These are phyloP conservation scores for Combretum micranthum DNA, from an alignment of 345 rosid species.

Conservation along the genomic window DNA sequence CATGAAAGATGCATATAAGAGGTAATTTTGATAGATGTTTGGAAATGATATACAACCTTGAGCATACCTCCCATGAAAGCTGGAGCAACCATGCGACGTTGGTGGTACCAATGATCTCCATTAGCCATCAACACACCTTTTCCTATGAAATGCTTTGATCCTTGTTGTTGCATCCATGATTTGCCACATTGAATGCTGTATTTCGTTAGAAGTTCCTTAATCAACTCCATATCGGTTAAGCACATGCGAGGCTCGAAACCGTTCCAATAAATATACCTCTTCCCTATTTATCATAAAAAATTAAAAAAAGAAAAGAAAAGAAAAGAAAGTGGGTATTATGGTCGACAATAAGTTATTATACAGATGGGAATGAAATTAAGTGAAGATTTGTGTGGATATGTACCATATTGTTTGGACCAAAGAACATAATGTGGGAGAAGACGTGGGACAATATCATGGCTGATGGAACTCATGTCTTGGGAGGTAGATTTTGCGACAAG, in stretches of 20 bases:
- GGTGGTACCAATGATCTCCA: conserved; percentile 29
- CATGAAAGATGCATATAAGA: background rate
- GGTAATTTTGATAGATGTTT: background rate
- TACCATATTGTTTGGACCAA: conserved; percentile 82
- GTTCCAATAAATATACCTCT: conserved; percentile 76
- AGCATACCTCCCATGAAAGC: conserved; percentile 61
- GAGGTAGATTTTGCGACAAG: conserved; percentile 55
- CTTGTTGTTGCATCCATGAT: conserved; percentile 91
- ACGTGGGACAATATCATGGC: conserved; percentile 66
- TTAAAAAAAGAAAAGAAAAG: background rate
- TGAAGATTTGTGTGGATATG: background rate
- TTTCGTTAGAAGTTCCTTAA: conserved; percentile 61
- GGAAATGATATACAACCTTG: conserved; percentile 24
- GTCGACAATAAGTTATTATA: background rate
- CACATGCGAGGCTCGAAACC: conserved; percentile 90
- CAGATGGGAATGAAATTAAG: background rate
- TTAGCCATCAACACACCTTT: conserved; percentile 49
- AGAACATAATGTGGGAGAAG: conserved; percentile 77
- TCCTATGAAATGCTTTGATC: conserved; percentile 76
- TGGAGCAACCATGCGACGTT: conserved; percentile 44
- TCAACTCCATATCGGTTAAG: conserved; percentile 61
- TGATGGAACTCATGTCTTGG: conserved; percentile 36
- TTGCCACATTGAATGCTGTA: conserved; percentile 63
- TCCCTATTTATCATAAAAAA: conserved; percentile 36
- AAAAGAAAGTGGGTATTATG: background rate